A percentile compares a stretch with the other conserved stretches of the same genome.
These are phyloP conservation scores for Jatropha curcas DNA, from an alignment of 345 rosid species.

Conservation along the genomic window DNA sequence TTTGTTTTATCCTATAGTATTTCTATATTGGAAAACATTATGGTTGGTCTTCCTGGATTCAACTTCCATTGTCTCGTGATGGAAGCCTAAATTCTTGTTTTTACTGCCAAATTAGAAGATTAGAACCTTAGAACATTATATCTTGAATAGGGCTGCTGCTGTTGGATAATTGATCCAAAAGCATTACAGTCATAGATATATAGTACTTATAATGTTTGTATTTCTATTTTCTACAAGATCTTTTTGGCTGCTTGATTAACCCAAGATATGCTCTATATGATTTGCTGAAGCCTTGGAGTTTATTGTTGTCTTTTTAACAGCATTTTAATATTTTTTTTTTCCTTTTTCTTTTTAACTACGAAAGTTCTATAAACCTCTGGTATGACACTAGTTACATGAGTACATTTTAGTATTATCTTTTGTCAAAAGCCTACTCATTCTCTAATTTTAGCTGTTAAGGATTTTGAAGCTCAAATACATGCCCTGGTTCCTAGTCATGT, in stretches of 20 bases:
- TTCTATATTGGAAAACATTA: neutral
- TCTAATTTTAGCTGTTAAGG: neutral
- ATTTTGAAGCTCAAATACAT: neutral
- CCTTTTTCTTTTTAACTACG: neutral
- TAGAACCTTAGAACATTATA: neutral
- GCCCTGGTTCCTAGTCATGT: neutral
- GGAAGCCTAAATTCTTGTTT: neutral
- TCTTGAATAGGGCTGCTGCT: neutral
- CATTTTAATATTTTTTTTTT: neutral
- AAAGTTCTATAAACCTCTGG: neutral
- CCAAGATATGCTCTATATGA: neutral
- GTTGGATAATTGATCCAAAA: neutral
- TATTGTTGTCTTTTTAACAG: neutral
- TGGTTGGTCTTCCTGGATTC: neutral
- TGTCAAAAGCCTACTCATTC: neutral
- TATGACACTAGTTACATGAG: neutral
- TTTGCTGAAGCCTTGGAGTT: neutral
- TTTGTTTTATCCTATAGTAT: neutral
- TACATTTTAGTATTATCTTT: neutral
- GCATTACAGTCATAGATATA: neutral
- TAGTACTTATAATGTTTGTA: neutral
- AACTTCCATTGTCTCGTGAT: neutral
- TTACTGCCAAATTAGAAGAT: neutral
- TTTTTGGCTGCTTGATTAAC: neutral
- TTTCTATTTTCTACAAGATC: neutral